These are phyloP conservation scores for Didymosphaeria variabile DNA, from an alignment of 2,329 filamentous ascomycete genomes.

Conservation along the genomic window DNA sequence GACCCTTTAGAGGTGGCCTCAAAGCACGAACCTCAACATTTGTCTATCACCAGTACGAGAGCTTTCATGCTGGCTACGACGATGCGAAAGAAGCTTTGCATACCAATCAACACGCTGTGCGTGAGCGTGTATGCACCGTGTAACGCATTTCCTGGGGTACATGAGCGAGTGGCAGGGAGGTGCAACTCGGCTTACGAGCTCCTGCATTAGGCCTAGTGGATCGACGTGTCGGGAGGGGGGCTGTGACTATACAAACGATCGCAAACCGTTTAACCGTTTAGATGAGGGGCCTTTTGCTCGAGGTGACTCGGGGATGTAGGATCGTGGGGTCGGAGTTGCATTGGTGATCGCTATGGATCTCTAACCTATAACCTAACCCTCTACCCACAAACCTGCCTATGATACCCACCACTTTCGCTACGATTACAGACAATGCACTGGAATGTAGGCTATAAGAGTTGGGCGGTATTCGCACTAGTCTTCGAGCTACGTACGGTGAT, in stretches of 20 bases:
- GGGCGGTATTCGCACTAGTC: neutral
- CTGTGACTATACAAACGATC: neutral
- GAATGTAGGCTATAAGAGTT: neutral
- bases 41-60: no score
- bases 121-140: neutral
- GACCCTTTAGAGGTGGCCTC: neutral
- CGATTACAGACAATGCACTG: neutral
- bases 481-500: neutral
- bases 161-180: neutral
- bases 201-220: conserved; percentile 2
- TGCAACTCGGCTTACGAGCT: conserved; percentile 1
- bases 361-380: neutral
- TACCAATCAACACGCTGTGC: no score
- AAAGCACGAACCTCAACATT: neutral
- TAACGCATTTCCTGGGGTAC: neutral
- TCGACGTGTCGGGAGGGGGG: conserved; percentile 1
- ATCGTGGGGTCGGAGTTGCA: conserved; percentile 3
- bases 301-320: conserved; percentile 5
- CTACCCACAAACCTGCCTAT: neutral
- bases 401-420: neutral
- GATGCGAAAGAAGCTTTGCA: no score
- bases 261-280: conserved; percentile 12
- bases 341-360: neutral
- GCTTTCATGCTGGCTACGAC: no score
- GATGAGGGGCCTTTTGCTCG: neutral